These are phyloP conservation scores for Xylaria grammica DNA, from an alignment of 495 filamentous ascomycete species.

Conservation along the genomic window DNA sequence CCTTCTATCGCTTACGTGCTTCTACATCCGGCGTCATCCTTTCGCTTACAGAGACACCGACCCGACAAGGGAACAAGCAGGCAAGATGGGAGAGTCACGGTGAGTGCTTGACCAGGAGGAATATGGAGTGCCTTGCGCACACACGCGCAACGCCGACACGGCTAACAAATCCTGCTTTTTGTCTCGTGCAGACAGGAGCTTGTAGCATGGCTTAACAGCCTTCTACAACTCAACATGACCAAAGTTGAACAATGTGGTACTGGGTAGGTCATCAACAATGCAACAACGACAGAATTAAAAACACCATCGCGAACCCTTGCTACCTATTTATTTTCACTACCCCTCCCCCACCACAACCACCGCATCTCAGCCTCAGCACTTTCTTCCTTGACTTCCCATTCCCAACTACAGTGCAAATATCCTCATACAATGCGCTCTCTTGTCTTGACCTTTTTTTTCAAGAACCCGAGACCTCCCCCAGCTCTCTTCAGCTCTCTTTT, in stretches of 20 bases:
- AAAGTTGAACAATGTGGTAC: constrained; percentile 99
- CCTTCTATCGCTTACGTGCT: background rate
- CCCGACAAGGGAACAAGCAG: background rate
- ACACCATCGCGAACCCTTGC: constrained; percentile 17
- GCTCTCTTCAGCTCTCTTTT: no score
- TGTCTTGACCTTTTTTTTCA: background rate
- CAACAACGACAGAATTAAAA: background rate
- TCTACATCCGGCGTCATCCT: background rate
- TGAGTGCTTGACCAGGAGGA: background rate
- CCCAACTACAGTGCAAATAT: background rate
- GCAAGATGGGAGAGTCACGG: constrained; percentile 26
- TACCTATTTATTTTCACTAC: constrained; percentile 36
- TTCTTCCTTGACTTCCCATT: background rate
- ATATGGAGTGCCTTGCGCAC: background rate
- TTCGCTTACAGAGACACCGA: background rate
- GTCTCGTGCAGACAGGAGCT: constrained; percentile 83
- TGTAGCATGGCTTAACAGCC: constrained; percentile 94
- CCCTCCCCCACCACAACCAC: constrained; percentile 41
- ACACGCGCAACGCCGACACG: background rate
- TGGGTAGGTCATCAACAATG: constrained; percentile 68
- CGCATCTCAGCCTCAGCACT: background rate
- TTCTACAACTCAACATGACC: constrained; percentile 95
- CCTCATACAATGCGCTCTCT: background rate
- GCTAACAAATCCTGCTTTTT: background rate
- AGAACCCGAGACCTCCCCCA: background rate